These are phyloP conservation scores for Camellia granthamiana DNA, from an alignment of 148 eudicot species.

Conservation along the genomic window DNA sequence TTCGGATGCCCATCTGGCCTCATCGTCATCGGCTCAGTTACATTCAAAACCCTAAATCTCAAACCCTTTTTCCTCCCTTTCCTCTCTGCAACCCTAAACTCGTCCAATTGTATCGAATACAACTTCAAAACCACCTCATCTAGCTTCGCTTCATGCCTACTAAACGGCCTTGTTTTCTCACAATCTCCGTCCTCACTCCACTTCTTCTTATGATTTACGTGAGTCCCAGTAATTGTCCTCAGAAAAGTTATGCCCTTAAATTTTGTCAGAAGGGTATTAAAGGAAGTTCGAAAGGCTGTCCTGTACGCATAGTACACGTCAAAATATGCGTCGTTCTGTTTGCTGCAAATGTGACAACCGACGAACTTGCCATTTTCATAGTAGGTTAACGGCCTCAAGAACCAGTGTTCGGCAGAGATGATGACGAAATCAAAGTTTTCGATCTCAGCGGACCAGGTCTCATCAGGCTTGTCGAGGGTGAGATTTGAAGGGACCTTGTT, in stretches of 20 bases:
- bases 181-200: constrained; percentile 72
- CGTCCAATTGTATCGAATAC: constrained; percentile 52
- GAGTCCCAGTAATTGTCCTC: constrained; percentile 56
- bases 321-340: constrained; percentile 22
- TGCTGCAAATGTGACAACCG: constrained; percentile 52
- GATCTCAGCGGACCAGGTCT: constrained; percentile 47
- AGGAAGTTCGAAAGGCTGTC: constrained; percentile 48
- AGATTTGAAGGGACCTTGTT: constrained; percentile 31
- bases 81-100: constrained; percentile 40
- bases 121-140: constrained; percentile 39
- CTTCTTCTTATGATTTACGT: constrained; percentile 31
- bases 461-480: constrained; percentile 46
- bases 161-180: constrained; percentile 37
- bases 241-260: constrained; percentile 50
- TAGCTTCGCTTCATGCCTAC: constrained; percentile 29
- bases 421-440: constrained; percentile 45
- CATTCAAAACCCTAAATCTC: constrained; percentile 33
- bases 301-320: constrained; percentile 38
- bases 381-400: constrained; percentile 37
- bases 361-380: constrained; percentile 35
- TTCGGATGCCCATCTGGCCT: constrained; percentile 27
- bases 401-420: constrained; percentile 61
- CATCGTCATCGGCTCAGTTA: constrained; percentile 33
- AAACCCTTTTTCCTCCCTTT: constrained; percentile 32
- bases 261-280: constrained; percentile 36